A percentile compares a stretch with the other conserved stretches of the same genome.
phyloP scores from a whole-genome alignment of 768 basidiomycete species.

The Trametes coccinea region DNA sequence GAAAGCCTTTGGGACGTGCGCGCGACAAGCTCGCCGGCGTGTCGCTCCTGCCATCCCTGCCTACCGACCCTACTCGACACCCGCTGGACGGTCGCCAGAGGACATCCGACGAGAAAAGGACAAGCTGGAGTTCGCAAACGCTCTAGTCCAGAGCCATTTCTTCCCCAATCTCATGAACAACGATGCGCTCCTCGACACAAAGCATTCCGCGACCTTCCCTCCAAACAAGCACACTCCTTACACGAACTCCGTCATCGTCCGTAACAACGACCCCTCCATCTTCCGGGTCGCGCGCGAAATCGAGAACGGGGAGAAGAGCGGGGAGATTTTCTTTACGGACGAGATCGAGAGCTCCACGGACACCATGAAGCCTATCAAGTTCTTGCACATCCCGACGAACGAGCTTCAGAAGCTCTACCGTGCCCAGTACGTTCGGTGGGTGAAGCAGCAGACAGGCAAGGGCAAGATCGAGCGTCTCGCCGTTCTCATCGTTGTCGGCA shows the following conservation, averaged over 20 bases:
- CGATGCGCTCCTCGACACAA: constrained; percentile 62
- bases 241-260: constrained; percentile 62
- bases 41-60: not conserved
- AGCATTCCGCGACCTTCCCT: constrained; percentile 53
- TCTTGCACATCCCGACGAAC: constrained; percentile 34
- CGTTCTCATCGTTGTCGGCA: constrained; percentile 71
- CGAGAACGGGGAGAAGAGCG: constrained; percentile 31
- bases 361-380: constrained; percentile 30
- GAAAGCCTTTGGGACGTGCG: not conserved
- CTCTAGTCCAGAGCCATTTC: constrained; percentile 7
- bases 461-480: constrained; percentile 76
- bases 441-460: constrained; percentile 91
- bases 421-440: constrained; percentile 52
- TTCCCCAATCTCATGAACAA: constrained; percentile 65
- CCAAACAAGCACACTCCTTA: constrained; percentile 53
- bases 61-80: constrained; percentile 10
- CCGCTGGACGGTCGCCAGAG: not conserved
- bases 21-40: constrained; percentile 4
- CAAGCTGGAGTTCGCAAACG: constrained; percentile 2
- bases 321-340: constrained; percentile 32
- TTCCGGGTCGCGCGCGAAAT: constrained; percentile 44
- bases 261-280: constrained; percentile 66
- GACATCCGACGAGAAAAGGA: constrained; percentile 7
- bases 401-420: constrained; percentile 39
- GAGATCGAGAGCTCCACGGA: constrained; percentile 21